Conservation (phyloP, 2,329 filamentous ascomycete genomes). For the Phyllosticta citribraziliensis region DNA sequence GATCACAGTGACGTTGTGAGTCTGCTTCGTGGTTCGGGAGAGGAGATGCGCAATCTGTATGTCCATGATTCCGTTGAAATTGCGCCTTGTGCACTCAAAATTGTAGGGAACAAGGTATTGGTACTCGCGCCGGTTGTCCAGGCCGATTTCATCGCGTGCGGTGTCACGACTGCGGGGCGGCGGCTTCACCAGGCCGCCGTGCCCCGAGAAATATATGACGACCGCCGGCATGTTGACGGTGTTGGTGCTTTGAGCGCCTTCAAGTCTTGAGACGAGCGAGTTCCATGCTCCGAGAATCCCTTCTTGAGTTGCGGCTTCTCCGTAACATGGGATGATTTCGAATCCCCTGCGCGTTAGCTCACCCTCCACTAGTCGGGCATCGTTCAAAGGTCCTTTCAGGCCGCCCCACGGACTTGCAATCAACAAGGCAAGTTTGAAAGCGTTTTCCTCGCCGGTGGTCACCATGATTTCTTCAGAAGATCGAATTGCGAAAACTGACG, state of each 20-base stretch:
- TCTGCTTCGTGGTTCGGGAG: neutral
- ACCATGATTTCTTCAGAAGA: too few relatives aligned
- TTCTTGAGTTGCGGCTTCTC: neutral
- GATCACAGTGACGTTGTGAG: neutral
- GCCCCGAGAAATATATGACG: neutral
- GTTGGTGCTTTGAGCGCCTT: neutral
- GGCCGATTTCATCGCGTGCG: neutral
- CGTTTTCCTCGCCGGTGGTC: too few relatives aligned
- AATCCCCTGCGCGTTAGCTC: neutral
- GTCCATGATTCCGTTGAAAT: neutral
- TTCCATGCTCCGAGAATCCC: neutral
- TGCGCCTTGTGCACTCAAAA: neutral
- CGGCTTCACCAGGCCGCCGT: neutral
- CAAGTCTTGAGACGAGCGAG: neutral
- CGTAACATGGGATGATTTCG: neutral
- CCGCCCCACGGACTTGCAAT: neutral
- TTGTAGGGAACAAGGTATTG: neutral
- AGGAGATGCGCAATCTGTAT: neutral
- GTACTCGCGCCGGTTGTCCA: neutral
- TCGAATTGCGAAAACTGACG: too few relatives aligned
- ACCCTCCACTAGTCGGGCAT: neutral
- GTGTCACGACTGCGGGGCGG: neutral
- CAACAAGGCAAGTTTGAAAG: neutral
- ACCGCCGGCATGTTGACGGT: neutral
- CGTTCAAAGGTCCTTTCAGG: neutral